Conservation (phyloP, 352 stramenopile species). For the Globisporangium acanthophoron region DNA sequence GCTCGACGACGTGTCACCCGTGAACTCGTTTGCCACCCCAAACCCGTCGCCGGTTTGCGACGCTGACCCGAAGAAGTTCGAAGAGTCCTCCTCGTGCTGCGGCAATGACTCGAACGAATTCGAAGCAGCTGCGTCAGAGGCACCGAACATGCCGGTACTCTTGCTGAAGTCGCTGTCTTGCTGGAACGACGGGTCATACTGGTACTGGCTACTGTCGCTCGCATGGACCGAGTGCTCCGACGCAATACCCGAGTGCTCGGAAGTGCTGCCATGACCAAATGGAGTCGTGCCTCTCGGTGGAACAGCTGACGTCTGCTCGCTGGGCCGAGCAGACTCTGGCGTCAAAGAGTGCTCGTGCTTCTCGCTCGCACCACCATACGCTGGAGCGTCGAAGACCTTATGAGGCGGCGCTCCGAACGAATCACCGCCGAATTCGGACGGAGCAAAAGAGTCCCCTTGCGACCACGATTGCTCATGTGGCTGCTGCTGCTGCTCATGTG, state of each 20-base stretch:
- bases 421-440: neutral
- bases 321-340: neutral
- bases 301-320: neutral
- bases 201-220: constrained; percentile 1
- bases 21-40: constrained; percentile 7
- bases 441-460: constrained; percentile 1
- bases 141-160: neutral
- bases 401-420: constrained; percentile 4
- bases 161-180: neutral
- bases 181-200: constrained; percentile 1
- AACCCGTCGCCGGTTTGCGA: constrained; percentile 6
- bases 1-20: neutral
- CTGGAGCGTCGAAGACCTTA: neutral
- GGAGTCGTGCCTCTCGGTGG: neutral
- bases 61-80: constrained; percentile 9
- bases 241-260: constrained; percentile 1
- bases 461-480: constrained; percentile 7
- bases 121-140: neutral
- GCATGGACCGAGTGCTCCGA: neutral
- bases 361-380: neutral
- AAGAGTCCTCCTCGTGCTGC: constrained; percentile 5
- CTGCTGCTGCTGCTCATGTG: constrained; percentile 8
- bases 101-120: neutral
- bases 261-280: constrained; percentile 2
- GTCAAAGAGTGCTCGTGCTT: neutral